Conservation (phyloP, 306 rosid genomes). For the Leucaena leucocephala region DNA sequence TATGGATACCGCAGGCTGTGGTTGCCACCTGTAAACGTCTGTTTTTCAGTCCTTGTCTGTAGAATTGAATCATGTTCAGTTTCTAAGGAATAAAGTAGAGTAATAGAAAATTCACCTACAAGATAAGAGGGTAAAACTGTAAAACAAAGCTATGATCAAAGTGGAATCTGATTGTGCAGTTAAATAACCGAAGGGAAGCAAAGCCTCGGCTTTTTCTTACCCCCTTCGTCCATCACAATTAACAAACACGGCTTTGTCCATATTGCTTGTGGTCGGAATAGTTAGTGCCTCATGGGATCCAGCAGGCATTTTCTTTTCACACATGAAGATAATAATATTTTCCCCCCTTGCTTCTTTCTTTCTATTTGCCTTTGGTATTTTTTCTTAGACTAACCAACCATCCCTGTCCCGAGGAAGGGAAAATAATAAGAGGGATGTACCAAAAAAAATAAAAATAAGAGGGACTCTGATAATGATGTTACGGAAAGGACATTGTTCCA, state of each 20-base stretch:
- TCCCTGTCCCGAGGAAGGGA: slow-evolving; percentile 25
- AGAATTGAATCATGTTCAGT: neutral
- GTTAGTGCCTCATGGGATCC: slow-evolving; percentile 23
- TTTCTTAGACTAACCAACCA: slow-evolving; percentile 31
- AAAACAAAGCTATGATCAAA: too few relatives aligned
- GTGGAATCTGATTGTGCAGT: slow-evolving; percentile 70
- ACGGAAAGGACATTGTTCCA: slow-evolving; percentile 29
- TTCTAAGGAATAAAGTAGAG: neutral
- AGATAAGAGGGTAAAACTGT: slow-evolving; percentile 25
- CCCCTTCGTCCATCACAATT: slow-evolving; percentile 10
- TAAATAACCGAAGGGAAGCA: slow-evolving; percentile 49
- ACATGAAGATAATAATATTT: neutral
- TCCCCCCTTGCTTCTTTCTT: neutral
- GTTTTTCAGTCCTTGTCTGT: neutral
- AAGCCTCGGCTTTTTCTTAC: slow-evolving; percentile 33
- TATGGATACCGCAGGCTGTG: neutral
- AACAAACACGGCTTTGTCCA: slow-evolving; percentile 38
- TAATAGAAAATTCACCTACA: neutral
- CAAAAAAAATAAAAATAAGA: too few relatives aligned
- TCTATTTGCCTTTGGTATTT: neutral
- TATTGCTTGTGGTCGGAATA: slow-evolving; percentile 43
- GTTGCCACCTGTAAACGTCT: neutral
- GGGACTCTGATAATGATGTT: slow-evolving; percentile 36
- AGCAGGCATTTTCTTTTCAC: slow-evolving; percentile 34
- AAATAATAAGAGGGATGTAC: neutral